Conservation (phyloP, 2,329 filamentous ascomycete genomes). For the Colletotrichum kahawae region DNA sequence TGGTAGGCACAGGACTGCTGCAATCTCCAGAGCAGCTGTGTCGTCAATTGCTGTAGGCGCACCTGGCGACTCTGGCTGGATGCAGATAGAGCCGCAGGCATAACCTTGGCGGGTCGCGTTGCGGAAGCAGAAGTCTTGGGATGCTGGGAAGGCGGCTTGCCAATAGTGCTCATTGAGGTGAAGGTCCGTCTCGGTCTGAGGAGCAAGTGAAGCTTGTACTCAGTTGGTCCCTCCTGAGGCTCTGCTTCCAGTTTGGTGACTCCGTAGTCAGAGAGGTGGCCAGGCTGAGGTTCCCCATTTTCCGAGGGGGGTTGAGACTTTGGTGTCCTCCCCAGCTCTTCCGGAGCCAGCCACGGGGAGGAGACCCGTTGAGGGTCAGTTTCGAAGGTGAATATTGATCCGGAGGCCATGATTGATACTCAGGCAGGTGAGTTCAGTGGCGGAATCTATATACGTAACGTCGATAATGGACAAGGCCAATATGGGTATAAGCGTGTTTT, state of each 20-base stretch:
- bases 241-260: slow-evolving; percentile 85
- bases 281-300: slow-evolving; percentile 35
- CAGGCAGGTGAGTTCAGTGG: neutral
- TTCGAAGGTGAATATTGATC: slow-evolving; percentile 95
- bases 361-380: slow-evolving; percentile 85
- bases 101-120: slow-evolving; percentile 2
- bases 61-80: slow-evolving; percentile 78
- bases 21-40: slow-evolving; percentile 90
- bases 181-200: slow-evolving; percentile 80
- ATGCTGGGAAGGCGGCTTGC: slow-evolving; percentile 25
- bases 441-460: neutral
- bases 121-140: slow-evolving; percentile 31
- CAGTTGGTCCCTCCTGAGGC: slow-evolving; percentile 90
- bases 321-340: slow-evolving; percentile 42
- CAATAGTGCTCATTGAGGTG: slow-evolving; percentile 68
- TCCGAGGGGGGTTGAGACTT: slow-evolving; percentile 23
- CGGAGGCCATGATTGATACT: slow-evolving; percentile 74
- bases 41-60: slow-evolving; percentile 88
- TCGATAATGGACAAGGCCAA: neutral
- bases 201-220: slow-evolving; percentile 94
- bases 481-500: neutral
- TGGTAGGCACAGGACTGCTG: slow-evolving; percentile 96
- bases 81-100: slow-evolving; percentile 29
- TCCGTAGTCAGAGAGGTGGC: slow-evolving; percentile 63
- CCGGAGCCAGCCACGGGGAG: slow-evolving; percentile 82